Conservation (phyloP, 2,329 filamentous ascomycete species). For the Cadophora malorum region DNA sequence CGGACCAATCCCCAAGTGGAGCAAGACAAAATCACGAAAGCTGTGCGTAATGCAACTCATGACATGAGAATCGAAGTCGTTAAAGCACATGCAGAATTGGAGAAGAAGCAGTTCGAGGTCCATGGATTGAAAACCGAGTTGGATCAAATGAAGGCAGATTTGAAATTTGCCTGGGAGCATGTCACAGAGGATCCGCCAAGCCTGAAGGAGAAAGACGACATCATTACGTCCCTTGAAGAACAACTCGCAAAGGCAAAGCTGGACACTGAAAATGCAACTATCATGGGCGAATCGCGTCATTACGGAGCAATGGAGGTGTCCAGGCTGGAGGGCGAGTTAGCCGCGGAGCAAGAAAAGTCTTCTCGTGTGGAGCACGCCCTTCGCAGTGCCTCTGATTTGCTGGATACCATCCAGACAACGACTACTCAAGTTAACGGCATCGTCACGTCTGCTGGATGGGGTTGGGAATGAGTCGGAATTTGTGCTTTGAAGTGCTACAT, state of each 20-base stretch:
- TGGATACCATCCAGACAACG: not conserved
- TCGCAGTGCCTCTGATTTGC: not conserved
- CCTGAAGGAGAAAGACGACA: not conserved
- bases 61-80: no score
- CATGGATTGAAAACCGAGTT: not conserved
- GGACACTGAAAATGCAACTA: not conserved
- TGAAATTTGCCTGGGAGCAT: not conserved
- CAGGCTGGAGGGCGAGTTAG: not conserved
- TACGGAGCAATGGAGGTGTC: not conserved
- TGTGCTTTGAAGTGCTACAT: not conserved
- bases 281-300: not conserved
- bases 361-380: not conserved
- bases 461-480: not conserved
- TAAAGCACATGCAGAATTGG: no score
- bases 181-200: not conserved
- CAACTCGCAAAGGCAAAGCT: not conserved
- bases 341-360: not conserved
- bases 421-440: not conserved
- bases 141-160: not conserved
- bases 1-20: not conserved
- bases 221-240: not conserved
- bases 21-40: no score
- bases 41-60: no score
- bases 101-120: no score
- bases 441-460: not conserved